Base-by-base conservation (phyloP, 371 early-diverging fungal species). In the Mucor sp. region DNA sequence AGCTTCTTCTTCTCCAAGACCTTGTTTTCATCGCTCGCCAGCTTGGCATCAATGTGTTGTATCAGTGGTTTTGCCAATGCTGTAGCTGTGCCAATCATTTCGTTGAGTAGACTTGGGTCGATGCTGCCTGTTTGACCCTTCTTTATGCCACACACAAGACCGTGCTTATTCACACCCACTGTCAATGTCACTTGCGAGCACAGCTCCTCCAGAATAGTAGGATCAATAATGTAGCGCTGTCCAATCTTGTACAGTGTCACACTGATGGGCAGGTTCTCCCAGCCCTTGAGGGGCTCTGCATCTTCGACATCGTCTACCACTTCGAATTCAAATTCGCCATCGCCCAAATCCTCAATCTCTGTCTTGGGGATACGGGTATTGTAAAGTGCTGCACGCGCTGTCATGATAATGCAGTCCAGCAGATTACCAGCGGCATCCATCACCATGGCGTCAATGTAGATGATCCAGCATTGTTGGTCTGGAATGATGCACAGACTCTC, bases 201-300 rank as follows among this genome's bases (percentile, higher is more conserved):
- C 11, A 90, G 76, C 72, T 97, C 98, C 75, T 98, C 98, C 62
- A 92, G 76, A 12, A 89, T 87, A 2, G 93, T 88, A 2, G 96
- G 92, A 75, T 98, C 98, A 14, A 95, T 85, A 23, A 96, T 85
- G 74, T 92, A 91, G 39, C 91, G 82, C 19, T 87, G 73, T 8
- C 94, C 96, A 66, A 96, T 91, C 92, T 92, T 93, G 76, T 88
- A 92, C 27, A 95, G 78, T 15, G 97, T 94, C 12, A 96, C 90
- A 17, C 88, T 70, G 23, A 95, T 73, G 12, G 98, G 98, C 66
- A 94, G 78, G 44, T 89, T 79, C 23, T 92, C 90, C 74, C 86
- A 84, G 12, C 96, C 97, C 11, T 78, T 77, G 3, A 98, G 77
- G 21, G 84, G 74, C 58, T 90, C 91, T 23, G 94, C 92, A 63